A percentile compares a stretch with the other conserved stretches of the same genome.
Evolutionary conservation across 129 eudicot species (phyloP).

Genomic region (Flaveria linearis): DNA sequence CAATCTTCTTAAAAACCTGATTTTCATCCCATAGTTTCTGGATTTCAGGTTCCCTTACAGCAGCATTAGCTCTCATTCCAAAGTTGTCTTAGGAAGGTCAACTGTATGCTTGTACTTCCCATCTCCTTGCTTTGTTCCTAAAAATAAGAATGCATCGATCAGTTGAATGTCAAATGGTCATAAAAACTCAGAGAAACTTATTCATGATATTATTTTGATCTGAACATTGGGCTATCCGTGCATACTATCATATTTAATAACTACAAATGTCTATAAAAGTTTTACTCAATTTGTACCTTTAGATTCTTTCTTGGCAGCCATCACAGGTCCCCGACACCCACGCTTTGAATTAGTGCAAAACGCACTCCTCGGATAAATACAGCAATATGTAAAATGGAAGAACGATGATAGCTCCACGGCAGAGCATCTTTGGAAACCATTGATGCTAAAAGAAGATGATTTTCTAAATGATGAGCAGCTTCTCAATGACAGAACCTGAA

Average conservation of each 20-base stretch:
- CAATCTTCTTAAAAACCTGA: slow-evolving; percentile 75
- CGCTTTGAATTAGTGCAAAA: slow-evolving; percentile 61
- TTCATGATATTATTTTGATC: neutral
- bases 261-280: slow-evolving; percentile 9
- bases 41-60: slow-evolving; percentile 94
- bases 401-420: slow-evolving; percentile 47
- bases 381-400: slow-evolving; percentile 44
- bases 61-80: slow-evolving; percentile 93
- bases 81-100: slow-evolving; percentile 69
- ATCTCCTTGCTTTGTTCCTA: slow-evolving; percentile 76
- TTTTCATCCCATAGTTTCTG: slow-evolving; percentile 98
- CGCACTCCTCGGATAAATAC: slow-evolving; percentile 49
- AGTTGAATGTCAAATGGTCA: neutral
- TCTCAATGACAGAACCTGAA: slow-evolving; percentile 68
- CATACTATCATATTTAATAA: neutral
- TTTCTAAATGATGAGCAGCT: slow-evolving; percentile 63
- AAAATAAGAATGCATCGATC: slow-evolving; percentile 6
- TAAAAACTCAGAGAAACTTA: neutral
- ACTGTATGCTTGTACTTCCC: slow-evolving; percentile 94
- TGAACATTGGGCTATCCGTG: neutral
- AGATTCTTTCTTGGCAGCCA: slow-evolving; percentile 88
- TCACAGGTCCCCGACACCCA: slow-evolving; percentile 86
- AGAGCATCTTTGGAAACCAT: slow-evolving; percentile 50
- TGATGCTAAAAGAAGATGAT: slow-evolving; percentile 42
- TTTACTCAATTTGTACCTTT: slow-evolving; percentile 51